These are phyloP conservation scores for Kentomonas sorsogonicus DNA, from an alignment of 208 protist species.

Conservation along the genomic window DNA sequence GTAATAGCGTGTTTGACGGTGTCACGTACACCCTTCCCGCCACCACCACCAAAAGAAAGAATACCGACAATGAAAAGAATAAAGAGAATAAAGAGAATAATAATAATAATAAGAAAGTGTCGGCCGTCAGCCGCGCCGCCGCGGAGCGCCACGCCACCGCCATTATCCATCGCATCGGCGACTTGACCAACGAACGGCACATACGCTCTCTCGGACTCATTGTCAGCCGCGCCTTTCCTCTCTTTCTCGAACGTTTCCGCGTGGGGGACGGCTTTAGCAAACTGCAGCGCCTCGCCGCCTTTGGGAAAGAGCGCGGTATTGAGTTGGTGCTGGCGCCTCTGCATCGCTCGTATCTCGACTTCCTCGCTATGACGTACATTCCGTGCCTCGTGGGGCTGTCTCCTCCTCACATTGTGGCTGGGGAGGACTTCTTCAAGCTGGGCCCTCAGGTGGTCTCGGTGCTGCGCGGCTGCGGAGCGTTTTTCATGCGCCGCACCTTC, in stretches of 20 bases:
- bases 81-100: too few species aligned
- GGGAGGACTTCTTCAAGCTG: slow-evolving; percentile 84
- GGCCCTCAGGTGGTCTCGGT: slow-evolving; percentile 52
- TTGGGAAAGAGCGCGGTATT: slow-evolving; percentile 46
- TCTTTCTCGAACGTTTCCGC: too few species aligned
- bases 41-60: too few species aligned
- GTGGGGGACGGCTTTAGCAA: too few species aligned
- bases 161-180: slow-evolving; percentile 74
- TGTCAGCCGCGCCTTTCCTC: too few species aligned
- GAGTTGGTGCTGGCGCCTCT: slow-evolving; percentile 71
- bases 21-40: too few species aligned
- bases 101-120: too few species aligned
- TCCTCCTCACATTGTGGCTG: slow-evolving; percentile 79
- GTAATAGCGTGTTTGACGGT: too few species aligned
- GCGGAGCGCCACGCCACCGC: slow-evolving; percentile 40
- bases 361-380: slow-evolving; percentile 83
- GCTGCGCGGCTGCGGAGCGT: slow-evolving; percentile 85
- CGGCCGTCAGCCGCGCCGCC: slow-evolving; percentile 24
- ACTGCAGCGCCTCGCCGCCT: too few species aligned
- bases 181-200: slow-evolving; percentile 26
- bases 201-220: neutral
- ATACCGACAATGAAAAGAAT: too few species aligned
- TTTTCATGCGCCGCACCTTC: slow-evolving; percentile 89
- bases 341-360: slow-evolving; percentile 87
- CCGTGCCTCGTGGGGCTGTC: slow-evolving; percentile 57